These are phyloP conservation scores for Erodium maritimum DNA, from an alignment of 345 rosid species.

Conservation along the genomic window DNA sequence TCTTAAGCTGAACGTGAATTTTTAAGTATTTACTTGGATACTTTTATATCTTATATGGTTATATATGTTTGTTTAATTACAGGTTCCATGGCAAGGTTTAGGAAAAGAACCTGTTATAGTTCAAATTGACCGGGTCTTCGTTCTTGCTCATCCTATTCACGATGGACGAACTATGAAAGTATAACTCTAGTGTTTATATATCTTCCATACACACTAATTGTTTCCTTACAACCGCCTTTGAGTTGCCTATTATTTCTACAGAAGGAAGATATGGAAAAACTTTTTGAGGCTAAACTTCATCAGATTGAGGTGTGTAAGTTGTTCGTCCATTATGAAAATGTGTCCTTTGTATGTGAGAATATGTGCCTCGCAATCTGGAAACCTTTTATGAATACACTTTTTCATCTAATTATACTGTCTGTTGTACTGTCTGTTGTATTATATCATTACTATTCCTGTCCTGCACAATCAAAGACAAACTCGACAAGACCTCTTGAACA, in stretches of 20 bases:
- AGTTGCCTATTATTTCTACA: conserved; percentile 5
- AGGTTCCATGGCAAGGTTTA: conserved; percentile 99
- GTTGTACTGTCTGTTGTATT: background rate
- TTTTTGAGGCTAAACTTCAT: conserved; percentile 77
- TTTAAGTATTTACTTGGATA: background rate
- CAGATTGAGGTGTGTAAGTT: conserved; percentile 65
- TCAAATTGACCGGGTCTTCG: conserved; percentile 79
- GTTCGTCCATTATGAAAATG: background rate
- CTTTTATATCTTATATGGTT: too few relatives aligned
- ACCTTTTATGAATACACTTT: background rate
- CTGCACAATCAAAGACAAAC: too few relatives aligned
- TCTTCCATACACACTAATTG: background rate
- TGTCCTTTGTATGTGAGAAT: background rate
- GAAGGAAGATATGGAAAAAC: conserved; percentile 84
- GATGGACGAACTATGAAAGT: conserved; percentile 58
- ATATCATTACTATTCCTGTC: too few relatives aligned
- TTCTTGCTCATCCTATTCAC: conserved; percentile 74
- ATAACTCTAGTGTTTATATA: background rate
- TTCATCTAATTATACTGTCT: background rate
- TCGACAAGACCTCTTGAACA: too few relatives aligned
- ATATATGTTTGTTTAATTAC: conserved; percentile 4
- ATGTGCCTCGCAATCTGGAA: background rate
- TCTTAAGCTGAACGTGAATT: background rate
- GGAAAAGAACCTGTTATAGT: conserved; percentile 96
- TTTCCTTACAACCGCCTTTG: background rate